Base-by-base conservation (phyloP, 129 eudicot species). In the Cynara cardunculus region DNA sequence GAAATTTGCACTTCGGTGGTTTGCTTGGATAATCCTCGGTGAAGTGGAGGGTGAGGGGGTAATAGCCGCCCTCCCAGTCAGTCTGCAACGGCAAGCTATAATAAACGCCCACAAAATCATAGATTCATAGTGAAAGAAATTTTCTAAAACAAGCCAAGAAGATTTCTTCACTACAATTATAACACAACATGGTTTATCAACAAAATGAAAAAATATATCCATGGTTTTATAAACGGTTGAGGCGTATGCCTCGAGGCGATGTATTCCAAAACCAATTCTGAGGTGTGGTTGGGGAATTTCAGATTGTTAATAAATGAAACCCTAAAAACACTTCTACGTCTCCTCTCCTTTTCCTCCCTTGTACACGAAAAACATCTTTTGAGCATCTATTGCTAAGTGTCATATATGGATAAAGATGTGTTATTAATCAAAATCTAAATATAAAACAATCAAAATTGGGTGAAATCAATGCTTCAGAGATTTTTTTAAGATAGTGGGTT, bases 1-100 rank as follows among this genome's bases (percentile, higher is more conserved):
- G 94, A 9, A 93, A 91, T 83, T 91, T 91, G 76, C 98, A 94
- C 87, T 94, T 94, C 0, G 98, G 98, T 21, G 97, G 98, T 75
- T 94, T 94, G 89, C 97, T 91, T 32, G 97, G 98, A 81, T 92
- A 89, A 80, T 92, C 94, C 77, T 92, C 97, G 72, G 87, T 89
- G 80, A 91, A 91, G 65, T 88, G 87, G 72, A 92, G 87, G 11
- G 97, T 78, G 12, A 92, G 86, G 16, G 97, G 97, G 76, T 80
- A 92, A 82, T 32, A 88, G 25, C 95, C 97, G 34, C 95, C 95
- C 73, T 90, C 96, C 96, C 97, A 90, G 73, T 90, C 97, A 67
- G 97, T 90, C 97, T 89, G 89, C 88, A 82, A 71, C 62, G 24
- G 64, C 11, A n/a, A 46, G n/a, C n/a, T 37, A 76, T 35, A 59